Evolutionary conservation across 176 grass and related monocot genomes (phyloP).

Genomic region (Thalia dealbata): DNA sequence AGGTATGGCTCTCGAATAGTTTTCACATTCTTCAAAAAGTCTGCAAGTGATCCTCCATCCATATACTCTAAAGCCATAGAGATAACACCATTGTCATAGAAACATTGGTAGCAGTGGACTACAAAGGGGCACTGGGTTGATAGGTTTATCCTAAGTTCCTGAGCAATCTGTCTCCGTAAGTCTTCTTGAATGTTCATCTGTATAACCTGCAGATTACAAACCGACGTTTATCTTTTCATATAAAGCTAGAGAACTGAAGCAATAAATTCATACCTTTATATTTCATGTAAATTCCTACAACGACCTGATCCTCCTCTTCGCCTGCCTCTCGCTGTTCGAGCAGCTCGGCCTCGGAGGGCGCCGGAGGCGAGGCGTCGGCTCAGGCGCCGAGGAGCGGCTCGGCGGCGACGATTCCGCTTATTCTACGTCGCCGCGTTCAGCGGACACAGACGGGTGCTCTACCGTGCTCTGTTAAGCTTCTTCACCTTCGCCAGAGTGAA

Average conservation of each 20-base stretch:
- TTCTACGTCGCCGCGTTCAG: too few relatives aligned
- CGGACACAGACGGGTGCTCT: too few relatives aligned
- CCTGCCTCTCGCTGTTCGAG: constrained; percentile 11
- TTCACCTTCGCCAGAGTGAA: too few relatives aligned
- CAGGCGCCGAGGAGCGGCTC: too few relatives aligned
- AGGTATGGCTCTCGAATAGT: constrained; percentile 84
- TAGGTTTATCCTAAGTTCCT: constrained; percentile 86
- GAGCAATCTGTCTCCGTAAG: constrained; percentile 68
- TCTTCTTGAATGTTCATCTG: constrained; percentile 84
- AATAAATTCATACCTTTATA: neutral
- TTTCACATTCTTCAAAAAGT: constrained; percentile 83
- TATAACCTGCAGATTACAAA: constrained; percentile 44
- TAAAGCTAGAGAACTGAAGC: neutral
- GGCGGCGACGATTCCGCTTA: too few relatives aligned
- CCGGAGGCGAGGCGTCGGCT: neutral
- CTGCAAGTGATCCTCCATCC: constrained; percentile 80
- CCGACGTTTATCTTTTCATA: neutral
- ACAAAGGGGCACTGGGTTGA: constrained; percentile 74
- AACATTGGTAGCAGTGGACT: constrained; percentile 76
- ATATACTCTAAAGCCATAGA: constrained; percentile 97
- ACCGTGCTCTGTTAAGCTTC: too few relatives aligned
- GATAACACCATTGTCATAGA: constrained; percentile 80
- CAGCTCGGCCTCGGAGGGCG: neutral
- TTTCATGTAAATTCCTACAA: neutral
- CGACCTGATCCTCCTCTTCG: constrained; percentile 11